phyloP scores from a whole-genome alignment of 352 stramenopile genomes.

The Phytophthora sp. region DNA sequence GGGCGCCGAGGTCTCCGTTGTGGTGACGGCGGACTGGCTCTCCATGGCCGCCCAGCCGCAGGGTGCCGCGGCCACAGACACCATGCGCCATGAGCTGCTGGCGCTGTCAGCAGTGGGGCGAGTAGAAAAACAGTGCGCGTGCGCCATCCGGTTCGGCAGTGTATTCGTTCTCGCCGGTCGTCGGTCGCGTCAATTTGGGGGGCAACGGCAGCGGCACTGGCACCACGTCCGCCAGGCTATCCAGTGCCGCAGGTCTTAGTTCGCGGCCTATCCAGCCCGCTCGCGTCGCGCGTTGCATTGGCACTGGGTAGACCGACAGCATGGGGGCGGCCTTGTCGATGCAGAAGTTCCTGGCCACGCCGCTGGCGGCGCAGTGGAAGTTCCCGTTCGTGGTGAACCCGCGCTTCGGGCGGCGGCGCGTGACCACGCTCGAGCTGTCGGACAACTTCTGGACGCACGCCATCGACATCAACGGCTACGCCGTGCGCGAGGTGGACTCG shows the following conservation, averaged over 20 bases:
- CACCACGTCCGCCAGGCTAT: neutral
- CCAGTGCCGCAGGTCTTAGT: neutral
- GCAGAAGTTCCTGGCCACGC: slow-evolving; percentile 40
- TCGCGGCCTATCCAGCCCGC: neutral
- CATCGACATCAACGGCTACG: slow-evolving; percentile 37
- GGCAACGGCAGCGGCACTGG: no score
- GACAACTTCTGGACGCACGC: slow-evolving; percentile 51
- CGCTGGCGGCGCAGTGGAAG: slow-evolving; percentile 43
- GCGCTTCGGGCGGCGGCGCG: slow-evolving; percentile 41
- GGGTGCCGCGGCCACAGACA: no score
- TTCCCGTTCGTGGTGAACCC: slow-evolving; percentile 52
- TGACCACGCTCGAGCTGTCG: slow-evolving; percentile 40
- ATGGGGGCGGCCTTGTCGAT: slow-evolving; percentile 35
- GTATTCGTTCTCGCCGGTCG: neutral
- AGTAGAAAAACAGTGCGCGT: slow-evolving; percentile 22
- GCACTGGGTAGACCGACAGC: neutral
- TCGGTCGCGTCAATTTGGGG: no score
- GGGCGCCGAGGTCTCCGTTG: neutral
- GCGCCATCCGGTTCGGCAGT: neutral
- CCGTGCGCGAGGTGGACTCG: slow-evolving; percentile 34
- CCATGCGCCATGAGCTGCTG: no score
- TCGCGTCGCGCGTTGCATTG: no score
- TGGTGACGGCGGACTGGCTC: slow-evolving; percentile 6
- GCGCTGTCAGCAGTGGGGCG: slow-evolving; percentile 14
- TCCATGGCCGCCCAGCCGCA: neutral